Conservation (phyloP, 306 rosid species). For the Potentilla sterilis region DNA sequence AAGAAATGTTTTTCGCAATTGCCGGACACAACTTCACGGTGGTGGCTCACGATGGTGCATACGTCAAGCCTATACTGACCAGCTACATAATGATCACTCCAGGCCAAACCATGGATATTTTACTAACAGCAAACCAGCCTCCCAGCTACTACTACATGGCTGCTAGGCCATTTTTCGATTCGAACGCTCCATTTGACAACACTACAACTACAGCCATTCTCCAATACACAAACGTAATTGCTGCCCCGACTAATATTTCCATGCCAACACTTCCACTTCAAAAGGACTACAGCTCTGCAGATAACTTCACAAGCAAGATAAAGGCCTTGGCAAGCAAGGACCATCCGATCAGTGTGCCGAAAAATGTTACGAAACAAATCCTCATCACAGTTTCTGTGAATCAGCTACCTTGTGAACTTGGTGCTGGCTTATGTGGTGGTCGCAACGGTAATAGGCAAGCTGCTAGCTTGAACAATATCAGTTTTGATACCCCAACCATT, state of each 20-base stretch:
- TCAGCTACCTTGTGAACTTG: constrained; percentile 12
- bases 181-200: background rate
- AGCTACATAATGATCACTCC: constrained; percentile 16
- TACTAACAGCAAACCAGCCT: constrained; percentile 18
- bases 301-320: constrained; percentile 19
- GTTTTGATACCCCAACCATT: constrained; percentile 26
- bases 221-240: background rate
- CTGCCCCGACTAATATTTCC: background rate
- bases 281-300: background rate
- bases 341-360: constrained; percentile 27
- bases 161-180: constrained; percentile 4
- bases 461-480: constrained; percentile 38
- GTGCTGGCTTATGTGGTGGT: constrained; percentile 18
- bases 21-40: constrained; percentile 20
- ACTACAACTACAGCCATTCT: constrained; percentile 8
- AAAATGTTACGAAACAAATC: constrained; percentile 8
- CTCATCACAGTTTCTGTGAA: constrained; percentile 29
- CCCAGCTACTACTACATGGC: constrained; percentile 22
- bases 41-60: constrained; percentile 15
- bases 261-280: background rate
- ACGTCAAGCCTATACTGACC: constrained; percentile 19
- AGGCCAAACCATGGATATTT: constrained; percentile 23
- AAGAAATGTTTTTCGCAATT: constrained; percentile 18
- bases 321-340: constrained; percentile 29
- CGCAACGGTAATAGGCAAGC: constrained; percentile 17